Base-by-base conservation (phyloP, 306 rosid species). In the Alnus glutinosa region DNA sequence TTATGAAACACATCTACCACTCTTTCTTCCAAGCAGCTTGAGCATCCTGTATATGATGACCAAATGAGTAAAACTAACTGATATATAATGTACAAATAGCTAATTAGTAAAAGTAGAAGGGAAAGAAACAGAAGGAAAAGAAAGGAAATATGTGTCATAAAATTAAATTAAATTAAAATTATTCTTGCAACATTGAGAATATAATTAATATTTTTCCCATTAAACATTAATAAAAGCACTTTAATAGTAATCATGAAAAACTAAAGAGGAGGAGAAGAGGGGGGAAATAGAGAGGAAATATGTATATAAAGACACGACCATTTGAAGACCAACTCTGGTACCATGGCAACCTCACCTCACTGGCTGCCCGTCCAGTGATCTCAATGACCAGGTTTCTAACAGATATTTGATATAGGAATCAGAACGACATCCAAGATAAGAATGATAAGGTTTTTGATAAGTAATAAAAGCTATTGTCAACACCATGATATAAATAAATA, bases 11-110 rank as follows among this genome's bases (percentile, higher is more conserved):
- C 30, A 57, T 28, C 32, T 47, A 42, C 46, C 46, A 16, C 76
- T 15, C 6, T 44, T 55, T 44, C 42, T 55, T 75, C 71, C 18
- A 63, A 63, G 70, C 37, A 63, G 70, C 58, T 75, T 61, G 28
- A 71, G 49, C 63, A 58, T 32, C 82, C 9, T 55, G 18, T 59
- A 52, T n/a, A 15, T 9, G 36, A 47, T 32, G 49, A 54, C 47
- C 49, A 55, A 70, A 44, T 44, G 47, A 78, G 16, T 37, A 66
- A 67, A 30, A 44, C 47, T 23, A 14, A 16, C 23, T 54, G 58
- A 7, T 15, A 52, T 50, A 59, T 47, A 5, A 59, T 23, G 69
- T 57, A 42, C 57, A 51, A 18, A 58, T 23, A 58, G 70, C 19
- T 44, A 51, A 36, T 28, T 4, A n/a, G 70, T 23, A 34, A 44